Percentiles rank a stretch among this genome's conserved stretches.
phyloP scores from a whole-genome alignment of 495 filamentous ascomycete genomes.

The Penicillium pancosmium region DNA sequence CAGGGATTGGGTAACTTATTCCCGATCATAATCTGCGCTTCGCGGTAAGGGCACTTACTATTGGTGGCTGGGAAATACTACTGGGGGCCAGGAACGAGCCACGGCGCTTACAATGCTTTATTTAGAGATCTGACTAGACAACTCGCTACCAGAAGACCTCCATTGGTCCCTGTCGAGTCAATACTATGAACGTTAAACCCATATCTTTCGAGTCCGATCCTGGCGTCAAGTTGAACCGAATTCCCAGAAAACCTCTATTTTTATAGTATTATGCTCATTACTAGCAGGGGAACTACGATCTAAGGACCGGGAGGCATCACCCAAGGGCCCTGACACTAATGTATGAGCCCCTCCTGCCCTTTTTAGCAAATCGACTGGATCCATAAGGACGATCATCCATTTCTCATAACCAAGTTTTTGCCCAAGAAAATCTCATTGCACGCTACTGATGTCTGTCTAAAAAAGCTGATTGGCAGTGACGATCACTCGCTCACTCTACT shows the following conservation, averaged over 20 bases:
- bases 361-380: not conserved
- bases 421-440: too few relatives aligned
- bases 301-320: not conserved
- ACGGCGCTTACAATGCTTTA: conserved; percentile 23
- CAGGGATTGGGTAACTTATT: not conserved
- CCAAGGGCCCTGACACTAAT: not conserved
- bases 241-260: not conserved
- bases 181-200: too few relatives aligned
- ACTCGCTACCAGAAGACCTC: not conserved
- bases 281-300: too few relatives aligned
- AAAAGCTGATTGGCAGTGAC: too few relatives aligned
- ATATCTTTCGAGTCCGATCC: not conserved
- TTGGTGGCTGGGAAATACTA: not conserved
- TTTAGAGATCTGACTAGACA: conserved; percentile 12
- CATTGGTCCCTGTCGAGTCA: not conserved
- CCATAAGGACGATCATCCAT: not conserved
- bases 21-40: conserved; percentile 1
- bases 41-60: not conserved
- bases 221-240: not conserved
- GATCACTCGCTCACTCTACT: too few relatives aligned
- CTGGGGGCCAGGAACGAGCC: conserved; percentile 5
- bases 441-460: too few relatives aligned
- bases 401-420: not conserved
- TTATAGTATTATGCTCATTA: too few relatives aligned
- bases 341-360: not conserved